phyloP scores from a whole-genome alignment of 306 rosid species.

The Ammopiptanthus mongolicus region DNA sequence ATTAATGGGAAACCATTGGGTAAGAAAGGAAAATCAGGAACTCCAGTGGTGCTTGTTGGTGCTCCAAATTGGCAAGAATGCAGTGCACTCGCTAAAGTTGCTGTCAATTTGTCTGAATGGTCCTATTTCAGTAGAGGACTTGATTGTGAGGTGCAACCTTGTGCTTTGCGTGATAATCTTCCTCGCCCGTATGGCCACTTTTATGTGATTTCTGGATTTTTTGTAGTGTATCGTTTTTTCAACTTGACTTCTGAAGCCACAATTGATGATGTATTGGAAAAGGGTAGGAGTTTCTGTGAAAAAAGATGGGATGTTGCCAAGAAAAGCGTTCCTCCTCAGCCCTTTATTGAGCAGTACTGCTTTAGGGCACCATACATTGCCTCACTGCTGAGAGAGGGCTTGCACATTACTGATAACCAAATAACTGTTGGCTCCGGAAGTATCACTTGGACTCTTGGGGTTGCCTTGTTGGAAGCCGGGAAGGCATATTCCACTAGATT shows the following conservation, averaged over 20 bases:
- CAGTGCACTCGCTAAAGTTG: conserved; percentile 59
- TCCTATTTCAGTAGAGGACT: conserved; percentile 49
- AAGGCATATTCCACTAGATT: conserved; percentile 48
- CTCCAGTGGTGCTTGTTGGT: conserved; percentile 54
- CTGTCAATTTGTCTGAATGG: conserved; percentile 88
- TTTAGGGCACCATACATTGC: conserved; percentile 90
- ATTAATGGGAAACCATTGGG: conserved; percentile 21
- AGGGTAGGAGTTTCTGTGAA: conserved; percentile 70
- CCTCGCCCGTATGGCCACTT: conserved; percentile 80
- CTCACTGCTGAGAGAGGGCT: conserved; percentile 79
- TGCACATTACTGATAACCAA: conserved; percentile 72
- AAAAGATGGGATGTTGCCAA: conserved; percentile 75
- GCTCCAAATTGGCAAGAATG: conserved; percentile 87
- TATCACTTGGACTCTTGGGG: conserved; percentile 97
- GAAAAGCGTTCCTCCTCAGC: conserved; percentile 86
- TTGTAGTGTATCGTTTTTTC: conserved; percentile 82
- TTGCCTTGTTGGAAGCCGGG: conserved; percentile 92
- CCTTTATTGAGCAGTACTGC: conserved; percentile 96
- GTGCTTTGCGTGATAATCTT: conserved; percentile 59
- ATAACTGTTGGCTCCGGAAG: conserved; percentile 86
- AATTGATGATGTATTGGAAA: conserved; percentile 78
- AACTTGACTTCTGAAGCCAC: conserved; percentile 76
- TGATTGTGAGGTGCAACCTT: conserved; percentile 78
- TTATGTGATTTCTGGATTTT: conserved; percentile 87
- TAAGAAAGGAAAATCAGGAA: conserved; percentile 40